Base-by-base conservation (phyloP, 2,329 filamentous ascomycete genomes). In the Sarocladiaceae sp. region DNA sequence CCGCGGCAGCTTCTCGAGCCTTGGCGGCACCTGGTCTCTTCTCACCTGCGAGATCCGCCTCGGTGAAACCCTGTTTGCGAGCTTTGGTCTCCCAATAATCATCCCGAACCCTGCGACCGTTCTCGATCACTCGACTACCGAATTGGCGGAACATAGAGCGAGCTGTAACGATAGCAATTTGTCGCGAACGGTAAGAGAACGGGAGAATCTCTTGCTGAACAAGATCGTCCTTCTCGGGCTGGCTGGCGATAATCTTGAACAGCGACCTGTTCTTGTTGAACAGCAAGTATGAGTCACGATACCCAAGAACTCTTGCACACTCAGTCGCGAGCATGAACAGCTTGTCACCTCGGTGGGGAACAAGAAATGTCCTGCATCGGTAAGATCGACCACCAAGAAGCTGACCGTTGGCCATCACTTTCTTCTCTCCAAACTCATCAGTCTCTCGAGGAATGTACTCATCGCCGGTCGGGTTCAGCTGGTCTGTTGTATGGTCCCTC, bases 11-110 rank as follows among this genome's bases (percentile, higher is more conserved):
- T 72, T 96, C 90, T 63, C 93, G 81, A 55, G 88, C 88, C 73
- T 95, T 96, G 54, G 90, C 85, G 35, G 89, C 92, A 51, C 94
- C 94, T 5, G 94, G 94, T 57, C 94, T 81, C 76, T 99, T 97
- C 72, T 99, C 94, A 36, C 94, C 94, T 3, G 94, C 94, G 49
- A 92, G 79, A 68, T 99, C 94, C 57, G 95, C 91, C 67, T 99
- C 94, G 1, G 94, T 99, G 66, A 99, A 99, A 11, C 94, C 94
- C 70, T 99, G 94, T 71, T 97, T 99, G 46, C 88, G 82, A 7
- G 94, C 94, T 71, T 97, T 97, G 64, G 87, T 89, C 70, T 97
- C 94, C 94, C 94, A 99, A 71, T 99, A 99, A 67, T 99, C 94
- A 70, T 99, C 94, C 48, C 94, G 86, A 37, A 99, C 94, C 53